phyloP scores from a whole-genome alignment of 1,284 basidiomycete species.

The Leucoagaricus sp. region DNA sequence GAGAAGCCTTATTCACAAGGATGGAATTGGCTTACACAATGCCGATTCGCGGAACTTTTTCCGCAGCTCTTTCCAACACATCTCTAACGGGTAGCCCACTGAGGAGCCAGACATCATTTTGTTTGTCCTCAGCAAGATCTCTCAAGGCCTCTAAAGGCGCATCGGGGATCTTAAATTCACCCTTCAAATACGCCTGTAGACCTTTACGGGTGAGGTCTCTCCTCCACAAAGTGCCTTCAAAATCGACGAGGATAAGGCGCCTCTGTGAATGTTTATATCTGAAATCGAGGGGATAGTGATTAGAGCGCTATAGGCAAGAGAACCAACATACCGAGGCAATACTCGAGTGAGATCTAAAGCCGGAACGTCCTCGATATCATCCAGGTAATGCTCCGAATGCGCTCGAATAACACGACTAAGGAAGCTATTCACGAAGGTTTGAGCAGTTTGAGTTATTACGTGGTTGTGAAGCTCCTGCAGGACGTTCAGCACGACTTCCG shows the following conservation, averaged over 20 bases:
- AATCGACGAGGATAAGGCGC: conserved; percentile 75
- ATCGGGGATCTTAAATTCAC: conserved; percentile 48
- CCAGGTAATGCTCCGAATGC: conserved; percentile 57
- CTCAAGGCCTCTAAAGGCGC: conserved; percentile 60
- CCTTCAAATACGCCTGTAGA: conserved; percentile 26
- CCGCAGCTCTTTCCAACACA: conserved; percentile 63
- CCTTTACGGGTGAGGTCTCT: conserved; percentile 51
- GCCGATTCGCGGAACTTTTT: conserved; percentile 67
- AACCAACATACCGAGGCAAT: conserved; percentile 35
- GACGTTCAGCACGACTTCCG: background rate
- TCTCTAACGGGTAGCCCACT: conserved; percentile 71
- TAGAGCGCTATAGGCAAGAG: background rate
- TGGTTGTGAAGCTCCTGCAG: conserved; percentile 76
- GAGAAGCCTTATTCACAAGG: background rate
- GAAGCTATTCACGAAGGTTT: conserved; percentile 82
- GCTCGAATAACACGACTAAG: conserved; percentile 72
- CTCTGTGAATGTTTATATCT: conserved; percentile 63
- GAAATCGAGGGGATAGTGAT: background rate
- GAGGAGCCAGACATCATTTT: conserved; percentile 82
- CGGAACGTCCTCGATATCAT: conserved; percentile 42
- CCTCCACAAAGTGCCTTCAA: conserved; percentile 80
- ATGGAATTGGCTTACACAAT: conserved; percentile 55
- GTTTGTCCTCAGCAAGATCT: conserved; percentile 59
- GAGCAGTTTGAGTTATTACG: conserved; percentile 86
- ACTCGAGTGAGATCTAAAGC: conserved; percentile 53